Base-by-base conservation (phyloP, 768 basidiomycete genomes). In the Zangia roseola region DNA sequence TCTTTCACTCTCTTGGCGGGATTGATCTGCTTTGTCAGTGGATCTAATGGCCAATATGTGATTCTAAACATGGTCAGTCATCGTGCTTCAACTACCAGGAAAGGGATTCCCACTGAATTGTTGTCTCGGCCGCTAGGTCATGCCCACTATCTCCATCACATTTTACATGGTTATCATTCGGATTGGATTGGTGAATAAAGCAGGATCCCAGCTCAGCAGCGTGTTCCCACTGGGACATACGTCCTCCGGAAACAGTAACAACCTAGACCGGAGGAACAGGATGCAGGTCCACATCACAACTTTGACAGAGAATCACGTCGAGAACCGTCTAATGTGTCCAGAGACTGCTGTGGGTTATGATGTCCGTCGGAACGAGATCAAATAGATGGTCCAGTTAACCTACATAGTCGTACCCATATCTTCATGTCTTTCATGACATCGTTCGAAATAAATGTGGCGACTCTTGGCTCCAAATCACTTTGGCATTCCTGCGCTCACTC, bases 1-100 rank as follows among this genome's bases (percentile, higher is more conserved):
- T 68, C 67, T 1, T n/a, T 67, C 46, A 61, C 70, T 2, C 62
- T 70, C 47, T 48, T 67, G 25, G 62, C 61, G 19, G 63, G 65
- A 13, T 54, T 69, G 28, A 54, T 68, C 19, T 55, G 60, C 25
- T 70, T 69, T 49, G 54, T 56, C 5, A 25, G 55, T 14, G 45
- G 60, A 17, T 60, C 59, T 3, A 65, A 60, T 40, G 65, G 59
- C 4, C 61, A 68, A 33, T 70, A 66, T 38, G 50, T 71, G 19
- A 45, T 71, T 17, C 56, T 72, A 34, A 64, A 72, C 52, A 60
- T 70, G 54, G 69, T 69, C 12, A 57, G 57, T 28, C 5, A 9
- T 19, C 19, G 9, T 17, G 7, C 14, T 0, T 9, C 14, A 1
- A 12, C 12, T 10, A 28, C 3, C 20, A 19, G 33, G 19, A 12